These are phyloP conservation scores for Babesia ovata DNA, from an alignment of 169 alveolate species.

Conservation along the genomic window DNA sequence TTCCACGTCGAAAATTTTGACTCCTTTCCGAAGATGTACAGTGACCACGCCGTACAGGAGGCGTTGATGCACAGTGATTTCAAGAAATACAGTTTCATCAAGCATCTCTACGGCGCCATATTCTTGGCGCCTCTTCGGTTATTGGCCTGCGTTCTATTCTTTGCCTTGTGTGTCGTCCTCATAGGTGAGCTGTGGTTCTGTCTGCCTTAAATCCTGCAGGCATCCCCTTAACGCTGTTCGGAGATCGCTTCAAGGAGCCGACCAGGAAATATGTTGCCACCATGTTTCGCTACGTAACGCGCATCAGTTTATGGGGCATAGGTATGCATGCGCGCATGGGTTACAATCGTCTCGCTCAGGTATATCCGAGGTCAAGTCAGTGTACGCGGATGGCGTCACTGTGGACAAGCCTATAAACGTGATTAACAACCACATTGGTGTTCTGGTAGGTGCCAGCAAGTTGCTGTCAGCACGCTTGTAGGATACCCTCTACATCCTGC, in stretches of 20 bases:
- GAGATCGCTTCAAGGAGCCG: neutral
- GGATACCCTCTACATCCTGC: slow-evolving; percentile 21
- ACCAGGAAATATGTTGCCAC: neutral
- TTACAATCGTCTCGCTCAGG: neutral
- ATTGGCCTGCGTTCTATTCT: neutral
- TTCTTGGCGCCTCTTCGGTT: slow-evolving; percentile 13
- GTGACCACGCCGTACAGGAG: slow-evolving; percentile 9
- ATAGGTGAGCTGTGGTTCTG: neutral
- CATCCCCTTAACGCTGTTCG: slow-evolving; percentile 1
- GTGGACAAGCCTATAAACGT: slow-evolving; percentile 5
- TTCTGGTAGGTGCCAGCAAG: slow-evolving; percentile 8
- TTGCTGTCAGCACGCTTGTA: neutral
- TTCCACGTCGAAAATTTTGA: slow-evolving; percentile 17
- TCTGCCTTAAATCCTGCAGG: neutral
- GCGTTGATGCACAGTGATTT: slow-evolving; percentile 18
- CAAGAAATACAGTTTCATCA: neutral
- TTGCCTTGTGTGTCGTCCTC: neutral
- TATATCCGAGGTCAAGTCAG: slow-evolving; percentile 26
- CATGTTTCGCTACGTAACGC: neutral
- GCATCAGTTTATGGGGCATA: slow-evolving; percentile 1
- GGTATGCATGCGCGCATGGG: neutral
- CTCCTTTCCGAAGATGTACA: slow-evolving; percentile 7
- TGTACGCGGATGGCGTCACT: neutral
- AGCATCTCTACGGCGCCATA: slow-evolving; percentile 12
- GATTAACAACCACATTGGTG: slow-evolving; percentile 29